Percentiles rank a stretch among this genome's conserved stretches.
These are phyloP conservation scores for Aspergillus clavatus DNA, from an alignment of 2,329 filamentous ascomycete species.

Conservation along the genomic window DNA sequence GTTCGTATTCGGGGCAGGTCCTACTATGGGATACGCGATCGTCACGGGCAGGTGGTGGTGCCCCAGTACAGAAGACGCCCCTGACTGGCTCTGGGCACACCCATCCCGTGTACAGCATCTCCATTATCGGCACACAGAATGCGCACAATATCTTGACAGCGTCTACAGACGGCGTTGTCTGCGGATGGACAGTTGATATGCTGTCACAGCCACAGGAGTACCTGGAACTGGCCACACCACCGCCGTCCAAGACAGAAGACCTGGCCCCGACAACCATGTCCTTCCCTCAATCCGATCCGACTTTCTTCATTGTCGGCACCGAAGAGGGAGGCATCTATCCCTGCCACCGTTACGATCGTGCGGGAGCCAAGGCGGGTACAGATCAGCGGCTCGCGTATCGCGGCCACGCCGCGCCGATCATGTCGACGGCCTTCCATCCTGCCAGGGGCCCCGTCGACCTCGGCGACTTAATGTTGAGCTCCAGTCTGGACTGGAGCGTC, in stretches of 20 bases:
- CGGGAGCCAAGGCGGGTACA: conserved; percentile 92
- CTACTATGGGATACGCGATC: conserved; percentile 95
- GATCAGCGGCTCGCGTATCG: conserved; percentile 83
- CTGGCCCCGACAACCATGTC: conserved; percentile 90
- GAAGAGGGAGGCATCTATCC: conserved; percentile 96
- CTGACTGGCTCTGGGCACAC: conserved; percentile 92
- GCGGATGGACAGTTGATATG: conserved; percentile 97
- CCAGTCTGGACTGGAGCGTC: conserved; percentile 92
- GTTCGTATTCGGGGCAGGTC: conserved; percentile 94
- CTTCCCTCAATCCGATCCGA: conserved; percentile 91
- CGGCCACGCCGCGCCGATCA: conserved; percentile 88
- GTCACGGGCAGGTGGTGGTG: conserved; percentile 61
- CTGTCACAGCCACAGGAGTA: conserved; percentile 94
- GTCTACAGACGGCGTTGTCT: conserved; percentile 93
- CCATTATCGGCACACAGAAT: conserved; percentile 96
- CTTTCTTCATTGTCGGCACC: conserved; percentile 93
- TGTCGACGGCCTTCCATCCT: conserved; percentile 94
- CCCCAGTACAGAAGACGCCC: conserved; percentile 90
- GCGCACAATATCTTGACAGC: conserved; percentile 98
- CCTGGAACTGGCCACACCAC: conserved; percentile 78
- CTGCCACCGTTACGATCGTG: conserved; percentile 94
- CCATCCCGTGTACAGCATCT: conserved; percentile 90
- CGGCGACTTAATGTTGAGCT: conserved; percentile 87
- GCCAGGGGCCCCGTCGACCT: conserved; percentile 88
- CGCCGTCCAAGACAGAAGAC: conserved; percentile 86